Evolutionary conservation across 352 stramenopile genomes (phyloP).

Genomic region (Halophytophthora polymorphica): DNA sequence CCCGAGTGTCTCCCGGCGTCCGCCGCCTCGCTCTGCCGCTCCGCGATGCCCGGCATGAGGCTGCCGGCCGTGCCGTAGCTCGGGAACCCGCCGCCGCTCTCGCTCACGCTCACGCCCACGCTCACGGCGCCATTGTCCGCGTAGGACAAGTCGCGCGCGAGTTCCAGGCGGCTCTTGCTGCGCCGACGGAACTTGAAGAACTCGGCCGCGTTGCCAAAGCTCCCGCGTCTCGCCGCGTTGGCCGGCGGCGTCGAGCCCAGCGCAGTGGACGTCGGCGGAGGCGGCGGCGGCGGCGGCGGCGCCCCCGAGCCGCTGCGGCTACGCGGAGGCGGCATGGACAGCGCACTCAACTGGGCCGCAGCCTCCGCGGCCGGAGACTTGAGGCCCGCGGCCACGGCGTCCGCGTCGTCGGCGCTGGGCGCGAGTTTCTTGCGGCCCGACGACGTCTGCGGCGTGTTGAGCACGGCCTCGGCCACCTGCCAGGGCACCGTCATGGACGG

Average conservation of each 20-base stretch:
- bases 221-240: conserved; percentile 49
- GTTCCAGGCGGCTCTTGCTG: conserved; percentile 81
- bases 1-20: conserved; percentile 43
- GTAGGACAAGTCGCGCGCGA: conserved; percentile 67
- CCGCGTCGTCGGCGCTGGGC: conserved; percentile 43
- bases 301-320: conserved; percentile 31
- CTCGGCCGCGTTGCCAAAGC: conserved; percentile 81
- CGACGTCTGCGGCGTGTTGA: conserved; percentile 78
- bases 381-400: conserved; percentile 29
- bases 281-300: conserved; percentile 18
- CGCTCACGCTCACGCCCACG: too few relatives aligned
- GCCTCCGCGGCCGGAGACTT: conserved; percentile 63
- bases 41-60: conserved; percentile 73
- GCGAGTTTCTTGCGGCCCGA: conserved; percentile 61
- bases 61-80: conserved; percentile 50
- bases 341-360: conserved; percentile 58
- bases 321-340: conserved; percentile 41
- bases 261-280: conserved; percentile 13
- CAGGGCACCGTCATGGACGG: conserved; percentile 85
- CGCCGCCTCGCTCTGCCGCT: conserved; percentile 44
- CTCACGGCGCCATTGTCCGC: conserved; percentile 40
- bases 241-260: conserved; percentile 27
- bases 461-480: conserved; percentile 79
- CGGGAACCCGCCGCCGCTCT: conserved; percentile 36
- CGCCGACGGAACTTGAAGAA: conserved; percentile 86